These are phyloP conservation scores for Syzygium aqueum DNA, from an alignment of 345 rosid species.

Conservation along the genomic window DNA sequence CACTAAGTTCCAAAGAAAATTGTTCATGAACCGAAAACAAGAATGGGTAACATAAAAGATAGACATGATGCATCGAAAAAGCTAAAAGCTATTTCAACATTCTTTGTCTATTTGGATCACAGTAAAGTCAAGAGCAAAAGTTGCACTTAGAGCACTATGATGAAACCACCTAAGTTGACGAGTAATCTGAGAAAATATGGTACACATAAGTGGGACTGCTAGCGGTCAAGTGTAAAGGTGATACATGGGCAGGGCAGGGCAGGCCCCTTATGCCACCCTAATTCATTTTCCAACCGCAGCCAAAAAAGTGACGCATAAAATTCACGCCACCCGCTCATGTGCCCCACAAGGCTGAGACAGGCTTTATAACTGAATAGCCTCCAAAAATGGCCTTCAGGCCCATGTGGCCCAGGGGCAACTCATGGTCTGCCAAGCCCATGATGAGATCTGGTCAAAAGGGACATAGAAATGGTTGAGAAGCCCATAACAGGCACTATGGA, in stretches of 20 bases:
- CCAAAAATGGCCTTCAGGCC: neutral
- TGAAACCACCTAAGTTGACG: neutral
- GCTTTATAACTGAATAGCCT: neutral
- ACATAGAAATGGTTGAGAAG: neutral
- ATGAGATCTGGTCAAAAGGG: neutral
- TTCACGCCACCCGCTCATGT: neutral
- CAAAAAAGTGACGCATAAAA: neutral
- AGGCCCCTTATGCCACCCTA: neutral
- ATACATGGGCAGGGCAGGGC: neutral
- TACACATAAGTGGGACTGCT: neutral
- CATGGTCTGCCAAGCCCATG: neutral
- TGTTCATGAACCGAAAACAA: neutral
- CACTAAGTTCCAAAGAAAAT: neutral
- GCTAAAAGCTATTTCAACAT: neutral
- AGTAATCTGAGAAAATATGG: too few relatives aligned
- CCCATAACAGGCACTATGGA: neutral
- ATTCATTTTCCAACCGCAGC: neutral
- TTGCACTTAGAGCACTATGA: neutral
- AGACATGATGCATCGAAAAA: neutral
- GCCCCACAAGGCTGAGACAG: neutral
- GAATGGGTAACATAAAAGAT: neutral
- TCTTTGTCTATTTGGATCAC: neutral
- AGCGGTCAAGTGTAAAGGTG: neutral
- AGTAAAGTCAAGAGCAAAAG: neutral
- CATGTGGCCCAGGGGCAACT: neutral